phyloP scores from a whole-genome alignment of 495 filamentous ascomycete genomes.

The Massariosphaeria phaeospora region DNA sequence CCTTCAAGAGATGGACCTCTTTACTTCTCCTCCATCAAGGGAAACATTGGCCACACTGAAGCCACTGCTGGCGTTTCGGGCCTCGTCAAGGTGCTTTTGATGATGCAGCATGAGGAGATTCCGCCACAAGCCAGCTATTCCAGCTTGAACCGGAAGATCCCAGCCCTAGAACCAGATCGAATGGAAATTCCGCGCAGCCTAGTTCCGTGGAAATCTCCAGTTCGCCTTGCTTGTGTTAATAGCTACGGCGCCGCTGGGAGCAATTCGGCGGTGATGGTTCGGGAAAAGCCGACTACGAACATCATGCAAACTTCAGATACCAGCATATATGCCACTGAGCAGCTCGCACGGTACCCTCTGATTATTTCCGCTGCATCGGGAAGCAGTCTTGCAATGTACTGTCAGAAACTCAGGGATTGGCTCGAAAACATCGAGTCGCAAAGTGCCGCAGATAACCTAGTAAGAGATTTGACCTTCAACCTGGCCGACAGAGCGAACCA shows the following conservation, averaged over 20 bases:
- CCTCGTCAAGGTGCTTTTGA: constrained; percentile 44
- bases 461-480: not conserved
- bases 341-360: not conserved
- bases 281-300: not conserved
- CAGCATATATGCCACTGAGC: not conserved
- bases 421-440: not conserved
- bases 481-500: not conserved
- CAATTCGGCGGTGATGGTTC: constrained; percentile 9
- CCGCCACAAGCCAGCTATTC: constrained; percentile 9
- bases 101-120: constrained; percentile 42
- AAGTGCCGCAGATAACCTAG: not conserved
- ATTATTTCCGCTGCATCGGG: not conserved
- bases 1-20: not conserved
- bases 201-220: constrained; percentile 22
- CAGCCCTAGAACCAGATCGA: not conserved
- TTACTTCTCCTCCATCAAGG: constrained; percentile 35
- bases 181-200: not conserved
- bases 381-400: not conserved
- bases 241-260: constrained; percentile 17
- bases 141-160: constrained; percentile 5
- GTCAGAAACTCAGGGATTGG: not conserved
- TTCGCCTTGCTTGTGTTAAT: constrained; percentile 7
- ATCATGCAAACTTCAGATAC: not conserved
- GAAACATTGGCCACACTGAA: constrained; percentile 38
- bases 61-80: constrained; percentile 37